A percentile compares a stretch with the other conserved stretches of the same genome.
Conservation (phyloP, 495 filamentous ascomycete genomes). For the Friedmanniomyces endolithicus region DNA sequence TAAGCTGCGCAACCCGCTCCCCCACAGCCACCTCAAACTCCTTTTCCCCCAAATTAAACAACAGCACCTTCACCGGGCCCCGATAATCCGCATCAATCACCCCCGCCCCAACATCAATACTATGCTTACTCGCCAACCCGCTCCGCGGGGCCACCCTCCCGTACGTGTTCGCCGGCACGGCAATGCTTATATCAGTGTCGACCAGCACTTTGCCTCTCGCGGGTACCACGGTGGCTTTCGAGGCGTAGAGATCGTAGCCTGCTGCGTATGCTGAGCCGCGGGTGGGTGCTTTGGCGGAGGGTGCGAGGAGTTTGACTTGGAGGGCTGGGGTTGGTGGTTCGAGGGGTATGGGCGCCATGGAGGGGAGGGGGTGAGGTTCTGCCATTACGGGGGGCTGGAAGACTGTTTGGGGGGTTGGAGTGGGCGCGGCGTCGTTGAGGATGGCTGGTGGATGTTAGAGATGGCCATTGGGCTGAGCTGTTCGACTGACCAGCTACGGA, state of each 20-base stretch:
- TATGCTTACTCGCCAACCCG: conserved; percentile 82
- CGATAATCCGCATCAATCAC: conserved; percentile 98
- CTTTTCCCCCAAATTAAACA: conserved; percentile 78
- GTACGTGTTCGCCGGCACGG: conserved; percentile 82
- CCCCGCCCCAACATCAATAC: conserved; percentile 87
- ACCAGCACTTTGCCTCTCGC: conserved; percentile 73
- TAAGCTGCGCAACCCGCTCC: conserved; percentile 83
- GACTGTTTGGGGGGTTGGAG: conserved; percentile 12
- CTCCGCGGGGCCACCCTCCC: conserved; percentile 85
- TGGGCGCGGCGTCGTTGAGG: conserved; percentile 18
- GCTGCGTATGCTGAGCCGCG: conserved; percentile 81
- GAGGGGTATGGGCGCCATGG: conserved; percentile 18
- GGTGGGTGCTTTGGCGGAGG: conserved; percentile 62
- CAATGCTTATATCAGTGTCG: conserved; percentile 80
- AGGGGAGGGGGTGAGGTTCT: conserved; percentile 17
- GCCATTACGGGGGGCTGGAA: conserved; percentile 12
- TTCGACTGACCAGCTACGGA: conserved; percentile 18
- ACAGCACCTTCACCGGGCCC: conserved; percentile 80
- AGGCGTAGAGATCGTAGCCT: conserved; percentile 82
- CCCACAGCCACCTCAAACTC: conserved; percentile 77
- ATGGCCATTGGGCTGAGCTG: conserved; percentile 2
- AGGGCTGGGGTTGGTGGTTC: conserved; percentile 41
- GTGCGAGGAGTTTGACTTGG: conserved; percentile 73
- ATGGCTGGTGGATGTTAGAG: conserved; percentile 16
- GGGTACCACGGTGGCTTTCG: conserved; percentile 60